These are phyloP conservation scores for Dujonia santamariae DNA, from an alignment of 1,139 yeast genomes.

Conservation along the genomic window DNA sequence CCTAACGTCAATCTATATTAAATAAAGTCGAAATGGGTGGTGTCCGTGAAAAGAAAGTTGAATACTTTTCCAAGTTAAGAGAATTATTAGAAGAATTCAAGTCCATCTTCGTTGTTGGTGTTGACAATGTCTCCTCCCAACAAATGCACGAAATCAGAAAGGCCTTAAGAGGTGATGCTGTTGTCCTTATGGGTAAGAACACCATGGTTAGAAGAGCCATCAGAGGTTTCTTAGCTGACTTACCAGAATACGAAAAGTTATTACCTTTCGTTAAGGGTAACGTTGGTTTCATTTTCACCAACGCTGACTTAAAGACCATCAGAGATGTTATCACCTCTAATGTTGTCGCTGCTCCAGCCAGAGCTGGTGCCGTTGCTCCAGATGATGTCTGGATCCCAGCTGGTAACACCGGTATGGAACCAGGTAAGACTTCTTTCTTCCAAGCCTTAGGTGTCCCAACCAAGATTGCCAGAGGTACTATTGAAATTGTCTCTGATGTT, in stretches of 20 bases:
- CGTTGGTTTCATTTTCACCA: constrained; percentile 99
- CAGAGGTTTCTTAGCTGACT: constrained; percentile 90
- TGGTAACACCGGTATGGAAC: constrained; percentile 99
- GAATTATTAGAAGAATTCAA: constrained; percentile 94
- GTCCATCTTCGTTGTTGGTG: constrained; percentile 98
- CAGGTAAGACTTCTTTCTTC: constrained; percentile 99
- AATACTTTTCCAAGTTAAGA: constrained; percentile 94
- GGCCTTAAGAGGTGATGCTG: constrained; percentile 91
- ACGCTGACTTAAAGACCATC: constrained; percentile 85
- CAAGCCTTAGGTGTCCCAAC: constrained; percentile 99
- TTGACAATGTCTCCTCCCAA: constrained; percentile 99
- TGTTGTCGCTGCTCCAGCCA: constrained; percentile 99
- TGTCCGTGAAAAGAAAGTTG: constrained; percentile 94
- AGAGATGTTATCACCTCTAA: constrained; percentile 85
- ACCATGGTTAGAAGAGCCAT: constrained; percentile 99
- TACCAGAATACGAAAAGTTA: constrained; percentile 94
- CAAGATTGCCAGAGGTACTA: constrained; percentile 99
- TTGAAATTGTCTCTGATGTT: constrained; percentile 97
- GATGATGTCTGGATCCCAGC: constrained; percentile 97
- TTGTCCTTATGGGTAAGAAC: constrained; percentile 99
- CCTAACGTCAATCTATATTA: constrained; percentile 70
- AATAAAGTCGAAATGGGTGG: constrained; percentile 98
- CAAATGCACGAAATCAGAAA: constrained; percentile 99
- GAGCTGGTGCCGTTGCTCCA: constrained; percentile 99
- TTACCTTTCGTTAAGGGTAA: constrained; percentile 95